Conservation (phyloP, 2,329 filamentous ascomycete species). For the Fusarium sp. region DNA sequence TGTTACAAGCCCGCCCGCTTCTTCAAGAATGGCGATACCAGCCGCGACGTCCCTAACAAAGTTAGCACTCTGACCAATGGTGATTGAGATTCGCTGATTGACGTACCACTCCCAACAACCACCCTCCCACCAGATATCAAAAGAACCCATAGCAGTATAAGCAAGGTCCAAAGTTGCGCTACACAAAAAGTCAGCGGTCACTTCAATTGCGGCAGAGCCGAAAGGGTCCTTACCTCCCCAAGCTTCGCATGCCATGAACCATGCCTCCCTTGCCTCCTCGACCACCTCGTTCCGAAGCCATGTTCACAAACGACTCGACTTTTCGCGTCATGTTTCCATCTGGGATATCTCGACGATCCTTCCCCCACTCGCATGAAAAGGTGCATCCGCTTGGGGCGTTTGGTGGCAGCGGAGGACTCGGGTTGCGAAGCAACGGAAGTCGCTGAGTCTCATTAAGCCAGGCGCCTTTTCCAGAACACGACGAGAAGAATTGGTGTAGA, state of each 20-base stretch:
- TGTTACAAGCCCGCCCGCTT: conserved; percentile 80
- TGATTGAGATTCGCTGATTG: background rate
- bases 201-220: too few species aligned
- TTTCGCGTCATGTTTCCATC: conserved; percentile 79
- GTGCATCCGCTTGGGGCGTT: conserved; percentile 77
- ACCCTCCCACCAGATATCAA: conserved; percentile 88
- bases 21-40: conserved; percentile 77
- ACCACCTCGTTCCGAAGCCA: conserved; percentile 75
- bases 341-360: conserved; percentile 74
- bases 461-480: conserved; percentile 74
- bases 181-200: conserved; percentile 5
- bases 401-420: conserved; percentile 71
- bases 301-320: conserved; percentile 79
- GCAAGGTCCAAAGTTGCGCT: conserved; percentile 81
- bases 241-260: conserved; percentile 80
- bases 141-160: conserved; percentile 79
- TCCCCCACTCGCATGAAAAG: conserved; percentile 84
- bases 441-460: conserved; percentile 75
- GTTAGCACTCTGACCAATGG: background rate
- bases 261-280: conserved; percentile 77
- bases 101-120: conserved; percentile 83
- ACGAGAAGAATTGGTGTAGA: conserved; percentile 75
- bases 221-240: conserved; percentile 63
- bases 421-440: conserved; percentile 73
- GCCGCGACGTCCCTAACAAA: conserved; percentile 77